Conservation (phyloP, 257 asterid genomes). For the Solanum neorickii region DNA sequence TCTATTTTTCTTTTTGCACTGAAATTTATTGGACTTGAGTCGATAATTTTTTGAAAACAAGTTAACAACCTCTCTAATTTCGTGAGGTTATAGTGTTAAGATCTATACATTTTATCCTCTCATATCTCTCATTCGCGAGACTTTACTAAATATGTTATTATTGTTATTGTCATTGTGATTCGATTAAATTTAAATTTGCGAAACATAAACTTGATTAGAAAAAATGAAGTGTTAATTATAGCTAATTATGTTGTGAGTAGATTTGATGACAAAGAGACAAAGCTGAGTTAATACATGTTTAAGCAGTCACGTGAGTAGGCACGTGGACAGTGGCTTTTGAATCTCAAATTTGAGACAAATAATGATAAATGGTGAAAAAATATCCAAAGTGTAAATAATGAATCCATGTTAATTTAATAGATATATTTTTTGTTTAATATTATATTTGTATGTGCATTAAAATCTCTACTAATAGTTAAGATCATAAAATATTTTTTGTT, state of each 20-base stretch:
- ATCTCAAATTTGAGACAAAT: neutral
- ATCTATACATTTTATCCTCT: neutral
- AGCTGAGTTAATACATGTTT: neutral
- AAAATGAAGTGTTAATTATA: neutral
- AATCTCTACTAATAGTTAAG: too few relatives aligned
- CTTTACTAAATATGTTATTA: too few relatives aligned
- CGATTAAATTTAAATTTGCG: neutral
- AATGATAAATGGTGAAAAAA: neutral
- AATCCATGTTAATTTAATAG: neutral
- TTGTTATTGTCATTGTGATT: neutral
- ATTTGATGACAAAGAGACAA: constrained; percentile 7
- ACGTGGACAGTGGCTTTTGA: neutral
- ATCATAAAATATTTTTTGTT: too few relatives aligned
- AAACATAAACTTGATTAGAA: neutral
- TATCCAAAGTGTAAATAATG: neutral
- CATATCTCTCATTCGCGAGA: neutral
- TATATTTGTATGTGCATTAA: too few relatives aligned
- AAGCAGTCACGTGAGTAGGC: constrained; percentile 3
- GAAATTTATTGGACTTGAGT: neutral
- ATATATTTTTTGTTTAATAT: neutral
- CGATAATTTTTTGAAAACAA: accelerated
- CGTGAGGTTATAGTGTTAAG: too few relatives aligned
- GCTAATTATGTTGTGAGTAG: neutral
- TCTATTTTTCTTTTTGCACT: neutral
- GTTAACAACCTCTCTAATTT: accelerated